A percentile compares a stretch with the other conserved stretches of the same genome.
phyloP scores from a whole-genome alignment of 805 yeast genomes.

The Zygosaccharomyces siamensis region DNA sequence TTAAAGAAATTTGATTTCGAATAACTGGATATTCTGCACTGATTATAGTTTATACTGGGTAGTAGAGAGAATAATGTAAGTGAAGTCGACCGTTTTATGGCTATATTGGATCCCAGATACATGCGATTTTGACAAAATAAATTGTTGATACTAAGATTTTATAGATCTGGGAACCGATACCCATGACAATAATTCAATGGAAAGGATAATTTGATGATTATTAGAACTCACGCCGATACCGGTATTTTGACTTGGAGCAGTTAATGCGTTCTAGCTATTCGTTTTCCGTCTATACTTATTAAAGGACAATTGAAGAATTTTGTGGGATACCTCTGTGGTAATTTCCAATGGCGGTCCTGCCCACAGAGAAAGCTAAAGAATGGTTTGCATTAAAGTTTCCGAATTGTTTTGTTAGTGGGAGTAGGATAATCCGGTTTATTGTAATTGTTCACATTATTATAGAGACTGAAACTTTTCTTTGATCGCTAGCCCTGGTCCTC shows the following conservation, averaged over 20 bases:
- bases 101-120: constrained; percentile 17
- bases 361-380: background rate
- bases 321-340: background rate
- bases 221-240: constrained; percentile 18
- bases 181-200: constrained; percentile 49
- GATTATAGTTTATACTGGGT: constrained; percentile 36
- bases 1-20: constrained; percentile 21
- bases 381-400: background rate
- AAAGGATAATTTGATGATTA: constrained; percentile 42
- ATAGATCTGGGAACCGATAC: constrained; percentile 68
- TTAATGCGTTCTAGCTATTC: background rate
- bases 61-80: constrained; percentile 4
- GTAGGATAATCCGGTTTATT: too few relatives aligned
- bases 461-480: background rate
- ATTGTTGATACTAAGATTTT: constrained; percentile 45
- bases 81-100: constrained; percentile 4
- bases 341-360: background rate
- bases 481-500: background rate
- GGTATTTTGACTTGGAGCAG: background rate
- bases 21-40: constrained; percentile 36
- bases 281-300: background rate
- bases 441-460: background rate
- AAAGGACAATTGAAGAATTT: background rate
- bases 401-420: background rate
- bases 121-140: constrained; percentile 39